phyloP scores from a whole-genome alignment of 2,329 filamentous ascomycete genomes.

The Penicillium verrucosum region DNA sequence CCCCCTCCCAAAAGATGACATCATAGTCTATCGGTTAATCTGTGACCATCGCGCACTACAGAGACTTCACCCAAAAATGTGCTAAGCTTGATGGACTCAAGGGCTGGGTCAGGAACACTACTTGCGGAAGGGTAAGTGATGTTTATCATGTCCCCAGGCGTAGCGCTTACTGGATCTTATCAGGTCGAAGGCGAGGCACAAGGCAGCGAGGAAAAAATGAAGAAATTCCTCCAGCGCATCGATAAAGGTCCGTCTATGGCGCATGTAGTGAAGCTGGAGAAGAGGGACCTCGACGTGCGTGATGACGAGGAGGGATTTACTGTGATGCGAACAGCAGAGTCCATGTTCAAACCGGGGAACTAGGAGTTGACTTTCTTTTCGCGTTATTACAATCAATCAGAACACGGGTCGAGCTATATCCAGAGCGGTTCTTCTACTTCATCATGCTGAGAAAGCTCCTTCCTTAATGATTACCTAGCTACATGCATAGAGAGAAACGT shows the following conservation, averaged over 20 bases:
- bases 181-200: conserved; percentile 91
- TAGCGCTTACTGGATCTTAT: not conserved
- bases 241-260: conserved; percentile 70
- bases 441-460: not conserved
- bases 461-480: too few relatives aligned
- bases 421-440: not conserved
- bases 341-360: conserved; percentile 20
- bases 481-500: too few relatives aligned
- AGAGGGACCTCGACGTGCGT: conserved; percentile 61
- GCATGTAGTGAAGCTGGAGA: conserved; percentile 70
- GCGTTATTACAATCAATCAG: not conserved
- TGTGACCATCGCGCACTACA: conserved; percentile 9
- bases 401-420: not conserved
- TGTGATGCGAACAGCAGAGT: conserved; percentile 41
- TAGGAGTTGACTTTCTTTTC: not conserved
- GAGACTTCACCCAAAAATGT: conserved; percentile 45
- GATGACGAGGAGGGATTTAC: conserved; percentile 67
- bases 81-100: conserved; percentile 45
- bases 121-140: conserved; percentile 43
- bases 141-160: not conserved
- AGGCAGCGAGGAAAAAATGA: conserved; percentile 62
- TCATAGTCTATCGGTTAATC: conserved; percentile 15
- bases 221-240: conserved; percentile 70
- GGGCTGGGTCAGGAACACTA: conserved; percentile 50
- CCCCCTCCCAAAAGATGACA: conserved; percentile 9